A percentile compares a stretch with the other conserved stretches of the same genome.
These are phyloP conservation scores for Cadophora sp. DNA, from an alignment of 2,329 filamentous ascomycete species.

Conservation along the genomic window DNA sequence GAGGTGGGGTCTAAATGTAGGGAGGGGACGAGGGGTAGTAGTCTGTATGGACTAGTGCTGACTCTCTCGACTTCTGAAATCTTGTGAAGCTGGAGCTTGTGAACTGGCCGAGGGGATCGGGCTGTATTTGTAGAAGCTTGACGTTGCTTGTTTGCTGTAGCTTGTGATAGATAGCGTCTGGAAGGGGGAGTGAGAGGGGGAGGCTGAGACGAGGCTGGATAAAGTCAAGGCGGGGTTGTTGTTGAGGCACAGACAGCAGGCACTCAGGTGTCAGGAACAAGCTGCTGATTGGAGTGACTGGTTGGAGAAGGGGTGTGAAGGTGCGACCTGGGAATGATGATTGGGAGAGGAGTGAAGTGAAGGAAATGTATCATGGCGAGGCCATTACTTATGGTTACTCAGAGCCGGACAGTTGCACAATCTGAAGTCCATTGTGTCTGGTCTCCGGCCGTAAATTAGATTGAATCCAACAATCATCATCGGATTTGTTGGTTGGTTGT, in stretches of 20 bases:
- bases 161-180: slow-evolving; percentile 2
- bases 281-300: slow-evolving; percentile 1
- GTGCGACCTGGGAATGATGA: slow-evolving; percentile 1
- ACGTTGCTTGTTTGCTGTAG: slow-evolving; percentile 7
- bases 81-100: background rate
- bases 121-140: slow-evolving; percentile 16
- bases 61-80: background rate
- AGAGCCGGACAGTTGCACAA: background rate
- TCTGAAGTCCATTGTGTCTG: background rate
- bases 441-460: slow-evolving; percentile 10
- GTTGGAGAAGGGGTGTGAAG: background rate
- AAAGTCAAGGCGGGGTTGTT: slow-evolving; percentile 7
- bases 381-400: slow-evolving; percentile 15
- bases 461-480: slow-evolving; percentile 5
- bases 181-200: background rate
- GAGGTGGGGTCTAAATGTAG: slow-evolving; percentile 6
- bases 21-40: background rate
- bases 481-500: slow-evolving; percentile 16
- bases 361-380: background rate
- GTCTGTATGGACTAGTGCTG: background rate
- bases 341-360: background rate
- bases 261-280: background rate
- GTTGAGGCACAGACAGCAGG: background rate
- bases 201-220: slow-evolving; percentile 18
- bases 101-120: background rate